Conservation (phyloP, 257 asterid genomes). For the Cinchona pubescens region DNA sequence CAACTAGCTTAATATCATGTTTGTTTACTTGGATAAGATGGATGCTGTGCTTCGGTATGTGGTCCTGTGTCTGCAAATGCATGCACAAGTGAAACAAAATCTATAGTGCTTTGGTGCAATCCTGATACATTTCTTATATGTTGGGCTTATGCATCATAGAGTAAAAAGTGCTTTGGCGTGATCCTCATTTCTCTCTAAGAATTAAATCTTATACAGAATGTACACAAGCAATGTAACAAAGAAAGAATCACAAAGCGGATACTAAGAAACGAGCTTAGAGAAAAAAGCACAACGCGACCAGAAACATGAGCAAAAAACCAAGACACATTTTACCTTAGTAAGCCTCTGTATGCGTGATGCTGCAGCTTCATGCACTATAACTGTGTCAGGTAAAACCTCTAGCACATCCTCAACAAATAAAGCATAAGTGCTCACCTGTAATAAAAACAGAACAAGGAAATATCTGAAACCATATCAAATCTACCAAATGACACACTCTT, state of each 20-base stretch:
- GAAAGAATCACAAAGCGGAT: not conserved
- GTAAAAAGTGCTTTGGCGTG: no score
- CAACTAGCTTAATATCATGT: no score
- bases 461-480: not conserved
- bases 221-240: no score
- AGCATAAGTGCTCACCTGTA: constrained; percentile 66
- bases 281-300: not conserved
- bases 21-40: no score
- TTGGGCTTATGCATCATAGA: not conserved
- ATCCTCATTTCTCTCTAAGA: not conserved
- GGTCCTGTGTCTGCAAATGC: no score
- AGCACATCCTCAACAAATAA: constrained; percentile 57
- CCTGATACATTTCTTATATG: not conserved
- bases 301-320: not conserved
- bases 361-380: constrained; percentile 59
- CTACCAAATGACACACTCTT: not conserved
- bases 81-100: not conserved
- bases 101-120: not conserved
- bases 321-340: constrained; percentile 43
- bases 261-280: not conserved
- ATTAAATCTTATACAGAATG: not conserved
- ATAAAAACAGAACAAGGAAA: not conserved
- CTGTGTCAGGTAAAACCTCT: constrained; percentile 49
- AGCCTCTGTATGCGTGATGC: constrained; percentile 56
- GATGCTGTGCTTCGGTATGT: no score